Percentiles rank a stretch among this genome's conserved stretches.
Conservation (phyloP, 306 rosid genomes). For the Pterocarpus santalinus region DNA sequence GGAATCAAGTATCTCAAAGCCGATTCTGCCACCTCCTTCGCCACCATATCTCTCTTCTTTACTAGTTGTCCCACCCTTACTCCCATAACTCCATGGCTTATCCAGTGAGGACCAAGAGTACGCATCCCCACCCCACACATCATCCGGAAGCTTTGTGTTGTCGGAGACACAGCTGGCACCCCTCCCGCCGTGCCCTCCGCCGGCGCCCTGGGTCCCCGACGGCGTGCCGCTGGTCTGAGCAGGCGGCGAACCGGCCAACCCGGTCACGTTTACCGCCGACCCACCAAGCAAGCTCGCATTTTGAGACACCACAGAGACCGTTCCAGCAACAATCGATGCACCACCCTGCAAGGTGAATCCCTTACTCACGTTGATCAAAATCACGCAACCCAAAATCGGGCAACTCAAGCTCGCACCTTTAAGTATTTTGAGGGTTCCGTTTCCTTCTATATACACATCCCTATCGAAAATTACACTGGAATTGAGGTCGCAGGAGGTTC, state of each 20-base stretch:
- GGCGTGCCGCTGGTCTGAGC: constrained; percentile 91
- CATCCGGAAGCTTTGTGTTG: constrained; percentile 89
- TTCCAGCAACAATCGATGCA: constrained; percentile 55
- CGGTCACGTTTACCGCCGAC: constrained; percentile 60
- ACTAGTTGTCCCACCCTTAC: constrained; percentile 88
- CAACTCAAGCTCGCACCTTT: constrained; percentile 77
- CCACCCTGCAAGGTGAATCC: constrained; percentile 65
- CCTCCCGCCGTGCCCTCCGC: constrained; percentile 96
- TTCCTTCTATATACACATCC: constrained; percentile 83
- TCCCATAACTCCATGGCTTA: constrained; percentile 82
- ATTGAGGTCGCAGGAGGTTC: constrained; percentile 68
- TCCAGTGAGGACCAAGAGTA: constrained; percentile 85
- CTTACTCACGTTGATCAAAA: constrained; percentile 68
- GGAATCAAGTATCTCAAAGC: constrained; percentile 55
- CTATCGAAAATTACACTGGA: constrained; percentile 62
- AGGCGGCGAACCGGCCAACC: constrained; percentile 84
- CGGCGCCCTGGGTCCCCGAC: constrained; percentile 83
- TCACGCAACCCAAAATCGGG: constrained; percentile 68
- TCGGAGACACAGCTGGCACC: constrained; percentile 88
- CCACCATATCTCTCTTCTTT: constrained; percentile 87
- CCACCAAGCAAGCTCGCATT: constrained; percentile 50
- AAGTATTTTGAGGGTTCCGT: constrained; percentile 72
- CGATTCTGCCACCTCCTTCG: constrained; percentile 91
- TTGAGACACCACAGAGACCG: constrained; percentile 45
- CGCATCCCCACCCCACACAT: constrained; percentile 97